Conservation (phyloP, 2,329 filamentous ascomycete species). For the Thelonectria discophora region DNA sequence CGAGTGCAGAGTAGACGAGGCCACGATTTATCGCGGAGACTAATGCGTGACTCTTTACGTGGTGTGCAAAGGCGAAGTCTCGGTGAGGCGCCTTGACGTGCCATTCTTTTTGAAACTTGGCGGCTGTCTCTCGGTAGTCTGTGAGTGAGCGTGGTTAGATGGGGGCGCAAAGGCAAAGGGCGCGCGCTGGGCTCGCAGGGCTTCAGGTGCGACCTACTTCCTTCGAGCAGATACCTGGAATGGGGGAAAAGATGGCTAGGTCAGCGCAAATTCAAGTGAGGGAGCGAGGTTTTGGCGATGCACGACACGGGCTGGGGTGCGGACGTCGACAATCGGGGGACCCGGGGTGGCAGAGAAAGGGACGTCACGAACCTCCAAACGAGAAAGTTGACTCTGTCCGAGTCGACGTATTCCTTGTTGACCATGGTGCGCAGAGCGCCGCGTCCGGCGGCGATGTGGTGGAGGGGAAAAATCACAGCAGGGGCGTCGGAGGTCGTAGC, state of each 20-base stretch:
- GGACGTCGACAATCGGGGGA: conserved; percentile 32
- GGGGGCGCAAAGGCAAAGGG: conserved; percentile 23
- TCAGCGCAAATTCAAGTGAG: conserved; percentile 33
- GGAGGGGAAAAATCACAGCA: conserved; percentile 30
- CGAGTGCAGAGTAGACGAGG: conserved; percentile 67
- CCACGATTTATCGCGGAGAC: conserved; percentile 71
- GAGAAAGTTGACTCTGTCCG: conserved; percentile 74
- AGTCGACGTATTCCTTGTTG: conserved; percentile 69
- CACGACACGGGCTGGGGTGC: conserved; percentile 13
- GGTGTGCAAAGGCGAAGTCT: conserved; percentile 69
- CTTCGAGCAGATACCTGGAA: conserved; percentile 67
- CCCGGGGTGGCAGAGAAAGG: conserved; percentile 35
- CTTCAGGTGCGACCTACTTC: conserved; percentile 60
- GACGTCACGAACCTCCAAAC: conserved; percentile 71
- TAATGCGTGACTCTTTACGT: conserved; percentile 71
- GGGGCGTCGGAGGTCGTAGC: conserved; percentile 24
- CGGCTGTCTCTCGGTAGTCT: conserved; percentile 74
- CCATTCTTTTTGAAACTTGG: conserved; percentile 76
- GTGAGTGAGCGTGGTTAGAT: conserved; percentile 42
- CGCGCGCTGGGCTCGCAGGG: conserved; percentile 31
- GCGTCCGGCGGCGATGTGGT: conserved; percentile 46
- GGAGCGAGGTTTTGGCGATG: conserved; percentile 21
- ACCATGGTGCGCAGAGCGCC: conserved; percentile 55
- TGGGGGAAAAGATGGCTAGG: conserved; percentile 29
- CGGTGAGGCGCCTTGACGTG: conserved; percentile 69